These are phyloP conservation scores for Melanogaster broomeanus DNA, from an alignment of 768 basidiomycete species.

Conservation along the genomic window DNA sequence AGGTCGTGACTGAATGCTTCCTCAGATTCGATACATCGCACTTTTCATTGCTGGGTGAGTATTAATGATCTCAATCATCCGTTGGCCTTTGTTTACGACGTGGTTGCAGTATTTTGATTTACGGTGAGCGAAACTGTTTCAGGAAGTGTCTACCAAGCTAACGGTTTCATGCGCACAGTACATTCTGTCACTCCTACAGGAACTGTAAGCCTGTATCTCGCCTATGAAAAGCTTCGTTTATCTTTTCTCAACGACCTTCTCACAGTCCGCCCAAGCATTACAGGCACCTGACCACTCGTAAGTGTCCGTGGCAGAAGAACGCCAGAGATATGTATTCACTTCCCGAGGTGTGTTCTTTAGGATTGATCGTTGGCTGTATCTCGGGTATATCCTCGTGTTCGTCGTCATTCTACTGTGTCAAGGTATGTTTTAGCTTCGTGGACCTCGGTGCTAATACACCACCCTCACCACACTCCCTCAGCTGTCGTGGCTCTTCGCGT, in stretches of 20 bases:
- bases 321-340: background rate
- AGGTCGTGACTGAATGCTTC: background rate
- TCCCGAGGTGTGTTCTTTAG: background rate
- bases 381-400: slow-evolving; percentile 27
- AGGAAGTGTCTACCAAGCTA: background rate
- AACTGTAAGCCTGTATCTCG: slow-evolving; percentile 28
- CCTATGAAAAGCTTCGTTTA: background rate
- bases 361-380: background rate
- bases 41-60: slow-evolving; percentile 28
- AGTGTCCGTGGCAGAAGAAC: background rate
- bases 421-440: slow-evolving; percentile 19
- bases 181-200: background rate
- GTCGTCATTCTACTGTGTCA: slow-evolving; percentile 29
- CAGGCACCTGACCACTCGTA: background rate
- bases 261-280: background rate
- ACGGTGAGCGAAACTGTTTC: background rate
- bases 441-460: background rate
- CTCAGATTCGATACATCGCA: slow-evolving; percentile 37
- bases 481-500: slow-evolving; percentile 42
- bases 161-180: background rate
- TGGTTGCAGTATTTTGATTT: background rate
- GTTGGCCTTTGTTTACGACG: background rate
- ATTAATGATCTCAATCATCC: background rate
- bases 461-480: slow-evolving; percentile 12
- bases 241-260: background rate